These are phyloP conservation scores for Tricholoma sp. DNA, from an alignment of 768 basidiomycete species.

Conservation along the genomic window DNA sequence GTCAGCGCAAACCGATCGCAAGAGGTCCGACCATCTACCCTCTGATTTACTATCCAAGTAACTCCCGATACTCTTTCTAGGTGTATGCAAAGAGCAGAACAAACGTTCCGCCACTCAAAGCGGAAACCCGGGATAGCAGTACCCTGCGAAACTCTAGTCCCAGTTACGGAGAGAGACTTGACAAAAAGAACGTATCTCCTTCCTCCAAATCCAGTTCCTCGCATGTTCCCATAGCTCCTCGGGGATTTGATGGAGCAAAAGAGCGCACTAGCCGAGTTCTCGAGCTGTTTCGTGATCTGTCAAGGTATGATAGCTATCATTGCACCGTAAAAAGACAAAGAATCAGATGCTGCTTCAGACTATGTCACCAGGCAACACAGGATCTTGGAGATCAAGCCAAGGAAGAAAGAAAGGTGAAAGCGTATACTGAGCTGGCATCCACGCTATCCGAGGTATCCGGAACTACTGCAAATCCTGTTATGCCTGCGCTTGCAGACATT, in stretches of 20 bases:
- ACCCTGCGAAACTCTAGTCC: not conserved
- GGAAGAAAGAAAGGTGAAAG: conserved; percentile 43
- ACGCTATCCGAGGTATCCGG: conserved; percentile 41
- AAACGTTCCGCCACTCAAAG: not conserved
- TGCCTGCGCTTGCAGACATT: conserved; percentile 42
- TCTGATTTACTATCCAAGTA: not conserved
- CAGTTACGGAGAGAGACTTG: not conserved
- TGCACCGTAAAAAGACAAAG: conserved; percentile 12
- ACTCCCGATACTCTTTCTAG: not conserved
- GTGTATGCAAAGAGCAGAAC: conserved; percentile 7
- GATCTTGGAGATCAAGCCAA: conserved; percentile 35
- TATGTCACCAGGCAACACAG: conserved; percentile 41
- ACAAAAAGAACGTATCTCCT: not conserved
- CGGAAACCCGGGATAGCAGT: not conserved
- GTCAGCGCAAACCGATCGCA: not conserved
- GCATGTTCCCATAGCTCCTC: not conserved
- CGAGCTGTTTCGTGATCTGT: conserved; percentile 35
- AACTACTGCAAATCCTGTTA: conserved; percentile 35
- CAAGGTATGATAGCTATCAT: conserved; percentile 26
- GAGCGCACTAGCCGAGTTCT: conserved; percentile 19
- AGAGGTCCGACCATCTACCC: conserved; percentile 2
- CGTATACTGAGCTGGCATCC: conserved; percentile 44
- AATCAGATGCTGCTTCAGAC: conserved; percentile 21
- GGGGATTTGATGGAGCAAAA: not conserved
- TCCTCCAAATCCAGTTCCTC: not conserved